Evolutionary conservation across 192 early-diverging fungal species (phyloP).

Genomic region (Pilobolus umbonatus): DNA sequence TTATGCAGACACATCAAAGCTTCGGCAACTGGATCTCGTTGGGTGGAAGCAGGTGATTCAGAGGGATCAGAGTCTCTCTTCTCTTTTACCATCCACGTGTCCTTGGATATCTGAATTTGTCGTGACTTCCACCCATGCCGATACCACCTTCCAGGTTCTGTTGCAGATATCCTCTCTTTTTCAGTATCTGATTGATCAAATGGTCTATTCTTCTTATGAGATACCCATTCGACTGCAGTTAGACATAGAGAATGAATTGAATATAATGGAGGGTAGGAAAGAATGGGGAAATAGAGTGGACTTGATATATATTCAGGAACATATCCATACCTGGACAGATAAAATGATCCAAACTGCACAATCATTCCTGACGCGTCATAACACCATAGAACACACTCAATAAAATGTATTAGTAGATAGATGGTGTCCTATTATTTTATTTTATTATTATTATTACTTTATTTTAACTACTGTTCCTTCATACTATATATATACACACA

Average conservation of each 20-base stretch:
- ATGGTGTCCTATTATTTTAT: too few relatives aligned
- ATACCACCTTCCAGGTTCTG: too few relatives aligned
- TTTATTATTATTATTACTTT: background rate
- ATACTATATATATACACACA: conserved; percentile 3
- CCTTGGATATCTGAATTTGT: background rate
- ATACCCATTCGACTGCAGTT: conserved; percentile 39
- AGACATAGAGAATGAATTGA: conserved; percentile 44
- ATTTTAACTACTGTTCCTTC: background rate
- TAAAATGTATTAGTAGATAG: too few relatives aligned
- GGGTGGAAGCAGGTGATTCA: background rate
- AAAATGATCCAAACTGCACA: background rate
- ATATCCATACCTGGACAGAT: conserved; percentile 2
- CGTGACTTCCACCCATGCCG: background rate
- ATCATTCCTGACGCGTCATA: too few relatives aligned
- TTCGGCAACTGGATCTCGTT: background rate
- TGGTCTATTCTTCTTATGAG: conserved; percentile 44
- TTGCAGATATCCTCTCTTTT: conserved; percentile 31
- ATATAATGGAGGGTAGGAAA: background rate
- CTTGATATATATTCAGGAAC: background rate
- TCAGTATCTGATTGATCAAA: conserved; percentile 52
- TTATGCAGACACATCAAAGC: background rate
- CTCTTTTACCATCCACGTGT: too few relatives aligned
- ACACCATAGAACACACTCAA: too few relatives aligned
- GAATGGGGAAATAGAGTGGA: background rate
- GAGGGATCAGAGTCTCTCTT: background rate